These are phyloP conservation scores for Arachnomyces sp. DNA, from an alignment of 2,329 filamentous ascomycete species.

Conservation along the genomic window DNA sequence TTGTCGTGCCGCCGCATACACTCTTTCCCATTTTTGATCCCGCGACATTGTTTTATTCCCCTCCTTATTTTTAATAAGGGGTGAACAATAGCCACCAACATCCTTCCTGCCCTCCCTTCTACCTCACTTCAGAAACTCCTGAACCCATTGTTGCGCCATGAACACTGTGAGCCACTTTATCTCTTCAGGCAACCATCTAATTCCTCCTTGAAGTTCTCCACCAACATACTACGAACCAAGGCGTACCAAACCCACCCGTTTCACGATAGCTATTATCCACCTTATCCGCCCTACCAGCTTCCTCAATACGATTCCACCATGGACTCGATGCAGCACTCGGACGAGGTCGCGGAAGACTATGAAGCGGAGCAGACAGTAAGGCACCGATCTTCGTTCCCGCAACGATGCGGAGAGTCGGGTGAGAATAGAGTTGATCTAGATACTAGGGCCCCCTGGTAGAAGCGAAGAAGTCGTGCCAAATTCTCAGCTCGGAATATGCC, in stretches of 20 bases:
- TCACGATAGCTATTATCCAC: not conserved
- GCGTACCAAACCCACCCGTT: not conserved
- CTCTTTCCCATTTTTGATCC: too few relatives aligned
- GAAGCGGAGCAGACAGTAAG: slow-evolving; percentile 50
- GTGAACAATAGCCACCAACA: too few relatives aligned
- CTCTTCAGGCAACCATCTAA: slow-evolving; percentile 22
- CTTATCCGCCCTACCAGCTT: slow-evolving; percentile 12
- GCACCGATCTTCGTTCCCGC: slow-evolving; percentile 1
- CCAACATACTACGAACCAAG: slow-evolving; percentile 20
- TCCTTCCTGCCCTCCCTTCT: too few relatives aligned
- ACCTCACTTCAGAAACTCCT: too few relatives aligned
- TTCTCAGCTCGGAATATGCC: slow-evolving; percentile 77
- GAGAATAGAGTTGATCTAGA: slow-evolving; percentile 17
- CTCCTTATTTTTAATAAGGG: too few relatives aligned
- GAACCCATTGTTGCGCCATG: too few relatives aligned
- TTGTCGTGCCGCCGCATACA: too few relatives aligned
- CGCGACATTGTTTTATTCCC: too few relatives aligned
- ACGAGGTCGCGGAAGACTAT: slow-evolving; percentile 53
- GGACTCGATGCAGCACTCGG: slow-evolving; percentile 45
- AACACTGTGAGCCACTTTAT: not conserved
- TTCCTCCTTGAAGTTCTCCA: slow-evolving; percentile 23
- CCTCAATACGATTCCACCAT: slow-evolving; percentile 26
- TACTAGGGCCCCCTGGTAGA: slow-evolving; percentile 73
- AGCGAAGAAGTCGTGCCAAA: slow-evolving; percentile 64
- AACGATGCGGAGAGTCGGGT: not conserved